Evolutionary conservation across 176 grass and related monocot genomes (phyloP).

Genomic region (Oryza officinalis): DNA sequence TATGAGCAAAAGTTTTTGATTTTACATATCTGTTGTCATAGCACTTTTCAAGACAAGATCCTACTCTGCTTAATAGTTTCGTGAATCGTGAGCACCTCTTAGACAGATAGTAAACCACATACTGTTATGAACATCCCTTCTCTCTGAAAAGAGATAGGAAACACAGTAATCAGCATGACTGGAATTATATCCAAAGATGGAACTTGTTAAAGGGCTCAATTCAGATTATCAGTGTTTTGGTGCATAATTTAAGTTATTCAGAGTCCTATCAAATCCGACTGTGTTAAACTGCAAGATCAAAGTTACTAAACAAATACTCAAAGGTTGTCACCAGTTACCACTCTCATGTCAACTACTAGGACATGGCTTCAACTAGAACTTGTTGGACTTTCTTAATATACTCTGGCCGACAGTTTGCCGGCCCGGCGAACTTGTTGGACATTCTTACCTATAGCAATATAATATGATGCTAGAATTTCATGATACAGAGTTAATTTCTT

Average conservation of each 20-base stretch:
- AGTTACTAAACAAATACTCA: not conserved
- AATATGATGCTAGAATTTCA: not conserved
- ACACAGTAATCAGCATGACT: not conserved
- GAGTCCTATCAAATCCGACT: slow-evolving; percentile 7
- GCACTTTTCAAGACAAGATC: slow-evolving; percentile 26
- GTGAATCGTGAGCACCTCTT: not conserved
- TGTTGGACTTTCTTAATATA: too few species aligned
- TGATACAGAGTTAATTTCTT: not conserved
- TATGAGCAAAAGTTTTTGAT: not conserved
- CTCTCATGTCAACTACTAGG: not conserved
- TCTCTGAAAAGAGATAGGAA: not conserved
- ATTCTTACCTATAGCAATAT: not conserved
- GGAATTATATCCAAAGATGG: not conserved
- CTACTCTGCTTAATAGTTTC: slow-evolving; percentile 6
- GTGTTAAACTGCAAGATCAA: not conserved
- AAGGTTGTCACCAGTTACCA: not conserved
- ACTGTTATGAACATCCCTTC: not conserved
- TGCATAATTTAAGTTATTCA: not conserved
- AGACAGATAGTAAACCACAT: slow-evolving; percentile 8
- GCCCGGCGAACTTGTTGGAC: not conserved
- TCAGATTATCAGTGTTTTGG: not conserved
- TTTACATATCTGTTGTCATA: not conserved
- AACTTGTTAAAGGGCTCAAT: not conserved
- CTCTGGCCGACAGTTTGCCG: too few species aligned
- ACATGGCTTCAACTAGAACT: not conserved